Percentiles rank a stretch among this genome's conserved stretches.
These are phyloP conservation scores for Digitaria exilis DNA, from an alignment of 202 grass and related monocot species.

Conservation along the genomic window DNA sequence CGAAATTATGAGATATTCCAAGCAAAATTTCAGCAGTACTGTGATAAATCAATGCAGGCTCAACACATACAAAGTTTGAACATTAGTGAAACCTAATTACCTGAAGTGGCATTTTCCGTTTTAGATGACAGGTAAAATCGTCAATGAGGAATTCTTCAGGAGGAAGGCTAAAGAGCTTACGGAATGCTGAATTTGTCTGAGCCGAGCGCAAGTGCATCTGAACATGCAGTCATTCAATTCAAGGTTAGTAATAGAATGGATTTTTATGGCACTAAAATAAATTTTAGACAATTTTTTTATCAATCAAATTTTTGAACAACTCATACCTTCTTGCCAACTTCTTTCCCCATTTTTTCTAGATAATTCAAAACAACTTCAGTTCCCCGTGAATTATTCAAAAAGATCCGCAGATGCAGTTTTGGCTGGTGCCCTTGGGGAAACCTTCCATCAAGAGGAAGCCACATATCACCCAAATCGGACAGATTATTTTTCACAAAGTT, in stretches of 20 bases:
- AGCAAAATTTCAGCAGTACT: not conserved
- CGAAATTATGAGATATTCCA: not conserved
- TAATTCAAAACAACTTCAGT: slow-evolving; percentile 64
- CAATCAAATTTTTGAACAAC: slow-evolving; percentile 1
- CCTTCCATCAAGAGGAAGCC: slow-evolving; percentile 72
- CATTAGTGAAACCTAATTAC: slow-evolving; percentile 35
- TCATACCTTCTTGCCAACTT: slow-evolving; percentile 78
- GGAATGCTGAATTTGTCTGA: slow-evolving; percentile 71
- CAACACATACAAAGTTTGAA: not conserved
- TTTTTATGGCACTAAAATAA: not conserved
- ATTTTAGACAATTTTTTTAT: not conserved
- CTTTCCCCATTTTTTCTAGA: slow-evolving; percentile 76
- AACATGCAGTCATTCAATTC: slow-evolving; percentile 40
- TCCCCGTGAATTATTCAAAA: slow-evolving; percentile 60
- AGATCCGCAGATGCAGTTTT: slow-evolving; percentile 67
- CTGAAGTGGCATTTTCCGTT: slow-evolving; percentile 81
- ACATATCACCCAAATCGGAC: slow-evolving; percentile 65
- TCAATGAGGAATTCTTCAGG: slow-evolving; percentile 86
- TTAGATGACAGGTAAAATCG: slow-evolving; percentile 79
- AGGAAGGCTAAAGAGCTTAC: slow-evolving; percentile 71
- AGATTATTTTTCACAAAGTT: slow-evolving; percentile 75
- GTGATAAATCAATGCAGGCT: slow-evolving; percentile 1
- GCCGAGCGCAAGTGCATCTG: slow-evolving; percentile 67
- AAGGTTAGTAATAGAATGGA: slow-evolving; percentile 36
- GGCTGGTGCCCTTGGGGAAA: slow-evolving; percentile 64